These are phyloP conservation scores for Inonotus hispidus DNA, from an alignment of 1,284 basidiomycete species.

Conservation along the genomic window DNA sequence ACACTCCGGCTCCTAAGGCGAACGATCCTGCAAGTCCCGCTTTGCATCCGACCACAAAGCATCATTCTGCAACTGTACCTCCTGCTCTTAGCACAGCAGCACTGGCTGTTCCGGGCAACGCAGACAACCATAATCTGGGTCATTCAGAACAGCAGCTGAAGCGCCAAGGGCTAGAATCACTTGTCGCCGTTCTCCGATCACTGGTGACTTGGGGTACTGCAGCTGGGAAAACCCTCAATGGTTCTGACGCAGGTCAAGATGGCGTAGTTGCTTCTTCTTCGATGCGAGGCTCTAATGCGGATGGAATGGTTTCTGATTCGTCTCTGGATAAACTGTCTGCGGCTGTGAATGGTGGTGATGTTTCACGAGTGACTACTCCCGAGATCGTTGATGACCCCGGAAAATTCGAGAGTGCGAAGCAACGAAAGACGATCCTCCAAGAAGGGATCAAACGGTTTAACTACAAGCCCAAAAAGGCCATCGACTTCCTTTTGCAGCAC, in stretches of 20 bases:
- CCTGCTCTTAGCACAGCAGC: constrained; percentile 65
- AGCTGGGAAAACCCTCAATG: constrained; percentile 36
- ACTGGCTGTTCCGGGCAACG: constrained; percentile 58
- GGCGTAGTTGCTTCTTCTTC: constrained; percentile 39
- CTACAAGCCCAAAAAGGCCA: constrained; percentile 93
- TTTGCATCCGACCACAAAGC: constrained; percentile 48
- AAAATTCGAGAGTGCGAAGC: constrained; percentile 93
- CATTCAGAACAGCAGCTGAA: constrained; percentile 81
- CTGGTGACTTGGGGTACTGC: constrained; percentile 86
- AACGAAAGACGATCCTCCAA: constrained; percentile 91
- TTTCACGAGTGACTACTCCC: constrained; percentile 62
- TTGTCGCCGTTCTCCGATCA: constrained; percentile 82
- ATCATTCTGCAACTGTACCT: constrained; percentile 40
- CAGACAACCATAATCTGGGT: constrained; percentile 61
- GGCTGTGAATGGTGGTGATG: constrained; percentile 42
- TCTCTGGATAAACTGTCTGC: constrained; percentile 46
- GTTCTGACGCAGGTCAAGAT: constrained; percentile 40
- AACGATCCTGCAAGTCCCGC: constrained; percentile 57
- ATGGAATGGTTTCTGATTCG: constrained; percentile 48
- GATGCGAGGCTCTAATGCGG: constrained; percentile 47
- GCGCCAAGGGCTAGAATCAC: constrained; percentile 85
- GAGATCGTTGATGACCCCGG: constrained; percentile 84
- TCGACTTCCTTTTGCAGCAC: constrained; percentile 84
- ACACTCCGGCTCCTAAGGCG: constrained; percentile 43
- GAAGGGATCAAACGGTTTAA: constrained; percentile 99